Conservation (phyloP, 352 stramenopile genomes). For the Globisporangium emineosum region DNA sequence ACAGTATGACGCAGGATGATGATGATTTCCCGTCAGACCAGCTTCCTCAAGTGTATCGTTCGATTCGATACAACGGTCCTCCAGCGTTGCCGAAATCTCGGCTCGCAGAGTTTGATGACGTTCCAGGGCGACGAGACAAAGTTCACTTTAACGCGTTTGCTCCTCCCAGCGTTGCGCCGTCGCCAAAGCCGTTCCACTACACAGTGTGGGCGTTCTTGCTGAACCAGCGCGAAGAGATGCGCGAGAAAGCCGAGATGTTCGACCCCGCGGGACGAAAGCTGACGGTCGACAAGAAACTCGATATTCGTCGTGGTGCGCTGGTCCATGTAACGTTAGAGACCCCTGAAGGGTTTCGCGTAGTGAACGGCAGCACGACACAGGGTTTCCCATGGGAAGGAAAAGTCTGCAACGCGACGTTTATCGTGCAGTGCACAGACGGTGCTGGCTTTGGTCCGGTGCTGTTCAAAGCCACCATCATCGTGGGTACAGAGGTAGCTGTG, state of each 20-base stretch:
- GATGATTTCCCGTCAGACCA: constrained; percentile 66
- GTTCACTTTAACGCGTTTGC: constrained; percentile 80
- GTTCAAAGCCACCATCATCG: constrained; percentile 71
- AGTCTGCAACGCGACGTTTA: constrained; percentile 51
- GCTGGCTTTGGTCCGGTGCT: constrained; percentile 55
- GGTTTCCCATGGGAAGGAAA: constrained; percentile 73
- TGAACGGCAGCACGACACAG: constrained; percentile 59
- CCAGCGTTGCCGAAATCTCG: constrained; percentile 19
- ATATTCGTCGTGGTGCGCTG: constrained; percentile 67
- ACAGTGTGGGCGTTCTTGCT: constrained; percentile 74
- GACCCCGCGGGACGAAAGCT: constrained; percentile 37
- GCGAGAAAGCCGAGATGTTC: constrained; percentile 41
- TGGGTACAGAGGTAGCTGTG: constrained; percentile 65
- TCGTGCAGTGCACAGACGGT: constrained; percentile 57
- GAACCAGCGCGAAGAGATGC: constrained; percentile 66
- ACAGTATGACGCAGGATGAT: constrained; percentile 34
- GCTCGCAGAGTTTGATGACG: constrained; percentile 39
- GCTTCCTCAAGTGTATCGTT: constrained; percentile 73
- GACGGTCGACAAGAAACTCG: constrained; percentile 61
- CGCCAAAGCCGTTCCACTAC: constrained; percentile 63
- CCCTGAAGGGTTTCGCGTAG: constrained; percentile 54
- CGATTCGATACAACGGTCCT: constrained; percentile 44
- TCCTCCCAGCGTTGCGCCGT: constrained; percentile 52
- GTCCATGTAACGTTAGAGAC: constrained; percentile 73
- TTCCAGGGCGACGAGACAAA: constrained; percentile 49